A percentile compares a stretch with the other conserved stretches of the same genome.
phyloP scores from a whole-genome alignment of 768 basidiomycete species.

The Pulveroboletus sp. region DNA sequence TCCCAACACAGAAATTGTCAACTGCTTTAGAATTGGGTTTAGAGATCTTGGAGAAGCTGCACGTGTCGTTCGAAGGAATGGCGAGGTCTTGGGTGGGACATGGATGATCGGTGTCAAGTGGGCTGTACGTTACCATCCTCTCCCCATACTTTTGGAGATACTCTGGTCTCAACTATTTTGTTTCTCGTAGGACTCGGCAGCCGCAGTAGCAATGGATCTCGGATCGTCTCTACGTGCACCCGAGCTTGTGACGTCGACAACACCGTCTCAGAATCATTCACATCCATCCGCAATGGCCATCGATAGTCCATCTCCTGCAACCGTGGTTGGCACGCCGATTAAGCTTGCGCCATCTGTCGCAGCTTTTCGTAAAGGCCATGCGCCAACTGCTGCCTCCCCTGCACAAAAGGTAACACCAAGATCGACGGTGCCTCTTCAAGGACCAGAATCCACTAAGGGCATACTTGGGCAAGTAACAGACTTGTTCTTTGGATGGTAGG shows the following conservation, averaged over 20 bases:
- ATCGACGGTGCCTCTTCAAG: conserved; percentile 12
- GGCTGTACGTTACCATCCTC: conserved; percentile 52
- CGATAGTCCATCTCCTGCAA: conserved; percentile 37
- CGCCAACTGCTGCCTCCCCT: conserved; percentile 14
- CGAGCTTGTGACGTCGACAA: conserved; percentile 13
- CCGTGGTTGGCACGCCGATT: conserved; percentile 65
- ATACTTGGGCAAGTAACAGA: conserved; percentile 73
- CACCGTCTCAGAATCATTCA: conserved; percentile 9
- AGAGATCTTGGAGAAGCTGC: conserved; percentile 66
- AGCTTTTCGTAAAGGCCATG: conserved; percentile 57
- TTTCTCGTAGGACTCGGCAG: conserved; percentile 48
- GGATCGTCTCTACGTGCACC: conserved; percentile 30
- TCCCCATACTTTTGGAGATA: neutral
- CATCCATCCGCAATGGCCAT: conserved; percentile 44
- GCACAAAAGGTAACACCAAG: conserved; percentile 21
- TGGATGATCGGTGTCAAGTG: conserved; percentile 88
- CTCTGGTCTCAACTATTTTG: neutral
- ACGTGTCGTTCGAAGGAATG: conserved; percentile 77
- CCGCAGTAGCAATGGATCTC: conserved; percentile 42
- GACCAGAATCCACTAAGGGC: conserved; percentile 46
- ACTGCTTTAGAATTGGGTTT: conserved; percentile 82
- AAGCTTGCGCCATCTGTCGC: conserved; percentile 67
- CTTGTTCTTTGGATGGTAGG: conserved; percentile 78
- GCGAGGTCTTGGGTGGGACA: conserved; percentile 66
- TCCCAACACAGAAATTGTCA: conserved; percentile 60